phyloP scores from a whole-genome alignment of 176 grass and related monocot genomes.

The Rhynchospora breviuscula region DNA sequence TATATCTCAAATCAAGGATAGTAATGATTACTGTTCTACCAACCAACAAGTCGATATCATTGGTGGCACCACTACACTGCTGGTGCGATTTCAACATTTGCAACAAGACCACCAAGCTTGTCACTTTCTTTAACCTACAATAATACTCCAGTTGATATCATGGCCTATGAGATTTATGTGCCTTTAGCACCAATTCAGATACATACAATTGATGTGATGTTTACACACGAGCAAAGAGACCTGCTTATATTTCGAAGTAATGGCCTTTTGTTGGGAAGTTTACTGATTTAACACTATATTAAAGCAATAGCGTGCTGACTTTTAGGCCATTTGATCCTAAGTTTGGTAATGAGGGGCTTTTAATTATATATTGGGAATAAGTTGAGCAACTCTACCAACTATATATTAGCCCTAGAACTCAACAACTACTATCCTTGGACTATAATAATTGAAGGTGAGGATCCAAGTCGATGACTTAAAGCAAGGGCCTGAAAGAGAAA shows the following conservation, averaged over 20 bases:
- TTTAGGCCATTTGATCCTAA: neutral
- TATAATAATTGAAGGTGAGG: neutral
- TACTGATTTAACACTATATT: neutral
- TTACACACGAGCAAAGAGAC: neutral
- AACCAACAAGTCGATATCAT: neutral
- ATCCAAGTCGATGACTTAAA: neutral
- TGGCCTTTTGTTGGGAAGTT: neutral
- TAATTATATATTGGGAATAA: neutral
- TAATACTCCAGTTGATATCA: neutral
- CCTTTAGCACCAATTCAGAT: neutral
- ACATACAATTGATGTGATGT: too few relatives aligned
- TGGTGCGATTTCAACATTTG: neutral
- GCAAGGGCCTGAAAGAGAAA: neutral
- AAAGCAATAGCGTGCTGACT: neutral
- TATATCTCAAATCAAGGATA: neutral
- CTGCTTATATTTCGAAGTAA: neutral
- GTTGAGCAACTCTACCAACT: neutral
- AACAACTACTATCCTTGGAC: neutral
- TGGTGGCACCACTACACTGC: too few relatives aligned
- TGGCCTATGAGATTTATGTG: neutral
- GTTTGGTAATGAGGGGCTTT: neutral
- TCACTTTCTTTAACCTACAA: neutral
- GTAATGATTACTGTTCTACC: neutral
- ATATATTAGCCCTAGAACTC: neutral
- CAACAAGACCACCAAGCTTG: neutral